Base-by-base conservation (phyloP, 2,329 filamentous ascomycete species). In the Claviceps sorghi region DNA sequence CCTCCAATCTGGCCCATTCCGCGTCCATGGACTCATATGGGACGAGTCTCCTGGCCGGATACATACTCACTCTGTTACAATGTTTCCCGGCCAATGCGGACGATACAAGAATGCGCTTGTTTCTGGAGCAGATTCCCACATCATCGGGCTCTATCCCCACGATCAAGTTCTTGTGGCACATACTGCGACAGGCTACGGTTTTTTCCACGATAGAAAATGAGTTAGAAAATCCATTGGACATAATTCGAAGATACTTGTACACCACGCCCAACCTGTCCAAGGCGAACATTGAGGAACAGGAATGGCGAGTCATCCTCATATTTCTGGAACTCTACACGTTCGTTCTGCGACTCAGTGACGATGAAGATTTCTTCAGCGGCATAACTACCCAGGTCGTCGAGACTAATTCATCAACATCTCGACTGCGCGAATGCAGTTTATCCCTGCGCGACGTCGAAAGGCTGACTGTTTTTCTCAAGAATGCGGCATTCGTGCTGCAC, bases 281-380 rank as follows among this genome's bases (percentile, higher is more conserved):
- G 2, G 58, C 56, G 21, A 57, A 54, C 3, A 46, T 56, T 1
- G 67, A 69, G 48, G 65, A 68, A 40, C 63, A 67, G 58, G 88
- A 97, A 63, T 98, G 93, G 93, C 83, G 85, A 19, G 83, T 93
- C 1, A 80, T 95, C 43, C 73, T 97, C 0, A 76, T 98, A 0
- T 97, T 98, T 62, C 75, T 98, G 6, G 93, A 98, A 61, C 77
- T 98, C 0, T 98, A 96, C 64, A 88, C 86, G 2, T 97, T 97
- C 64, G 81, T 96, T 2, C 72, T 97, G 13, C 86, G 93, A 59
- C 80, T 97, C 36, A 95, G 91, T 64, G 93, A 98, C 59, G 93
- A 98, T 57, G 91, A 97, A 58, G 93, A 98, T 60, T 98, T 98
- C 63, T 85, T 95, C 56, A 78, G 80, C 53, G 75, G 76, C 52